Conservation (phyloP, 2,329 filamentous ascomycete species). For the Fonsecaea pedrosoi region DNA sequence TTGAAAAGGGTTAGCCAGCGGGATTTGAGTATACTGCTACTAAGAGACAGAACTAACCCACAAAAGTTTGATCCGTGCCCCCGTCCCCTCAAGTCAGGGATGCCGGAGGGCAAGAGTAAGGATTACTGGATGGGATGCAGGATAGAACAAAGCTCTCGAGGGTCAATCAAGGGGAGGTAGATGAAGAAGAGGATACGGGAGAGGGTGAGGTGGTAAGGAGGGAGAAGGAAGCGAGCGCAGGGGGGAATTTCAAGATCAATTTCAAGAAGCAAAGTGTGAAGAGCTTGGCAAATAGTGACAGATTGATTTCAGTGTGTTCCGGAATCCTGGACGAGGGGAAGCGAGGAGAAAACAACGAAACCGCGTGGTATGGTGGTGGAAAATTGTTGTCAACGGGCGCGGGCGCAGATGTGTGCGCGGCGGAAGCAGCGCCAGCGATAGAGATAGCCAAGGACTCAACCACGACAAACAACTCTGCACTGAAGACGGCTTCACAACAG, state of each 20-base stretch:
- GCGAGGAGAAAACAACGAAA: neutral
- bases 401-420: neutral
- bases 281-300: slow-evolving; percentile 13
- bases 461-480: neutral
- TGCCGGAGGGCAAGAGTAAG: neutral
- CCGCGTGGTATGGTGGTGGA: neutral
- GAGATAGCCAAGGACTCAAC: neutral
- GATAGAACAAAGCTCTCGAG: neutral
- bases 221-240: slow-evolving; percentile 2
- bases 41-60: slow-evolving; percentile 2
- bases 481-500: neutral
- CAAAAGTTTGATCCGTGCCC: neutral
- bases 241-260: neutral
- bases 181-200: neutral
- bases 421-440: neutral
- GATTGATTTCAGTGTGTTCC: slow-evolving; percentile 1
- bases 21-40: slow-evolving; percentile 9
- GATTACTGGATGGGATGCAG: neutral
- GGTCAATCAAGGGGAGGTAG: neutral
- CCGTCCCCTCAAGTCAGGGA: neutral
- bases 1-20: slow-evolving; percentile 50
- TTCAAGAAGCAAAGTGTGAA: neutral
- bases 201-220: neutral
- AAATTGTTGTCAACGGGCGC: neutral
- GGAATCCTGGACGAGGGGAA: slow-evolving; percentile 7